Percentiles rank a stretch among this genome's conserved stretches.
phyloP scores from a whole-genome alignment of 371 early-diverging fungal species.

The Mortierella sp. region DNA sequence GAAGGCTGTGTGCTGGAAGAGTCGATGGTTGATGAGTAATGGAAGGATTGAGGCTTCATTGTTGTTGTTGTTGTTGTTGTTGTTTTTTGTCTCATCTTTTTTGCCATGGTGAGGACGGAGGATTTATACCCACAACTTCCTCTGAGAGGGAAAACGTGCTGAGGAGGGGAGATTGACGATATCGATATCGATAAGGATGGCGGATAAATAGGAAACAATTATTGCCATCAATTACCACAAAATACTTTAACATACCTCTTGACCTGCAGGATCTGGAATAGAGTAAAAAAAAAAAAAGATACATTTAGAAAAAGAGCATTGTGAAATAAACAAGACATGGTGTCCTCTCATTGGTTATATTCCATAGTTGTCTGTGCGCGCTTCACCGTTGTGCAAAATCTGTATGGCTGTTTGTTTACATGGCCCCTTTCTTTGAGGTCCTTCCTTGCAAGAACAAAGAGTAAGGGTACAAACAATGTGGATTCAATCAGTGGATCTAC shows the following conservation, averaged over 20 bases:
- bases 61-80: not conserved
- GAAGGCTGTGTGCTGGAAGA: not conserved
- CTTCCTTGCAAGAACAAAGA: too few species aligned
- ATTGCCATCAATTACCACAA: too few species aligned
- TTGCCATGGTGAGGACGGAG: not conserved
- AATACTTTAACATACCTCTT: slow-evolving; percentile 17
- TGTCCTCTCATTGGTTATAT: not conserved
- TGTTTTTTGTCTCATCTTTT: not conserved
- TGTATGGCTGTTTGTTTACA: not conserved
- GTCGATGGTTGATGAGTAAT: too few species aligned
- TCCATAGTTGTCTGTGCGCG: not conserved
- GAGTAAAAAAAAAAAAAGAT: slow-evolving; percentile 5
- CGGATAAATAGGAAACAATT: slow-evolving; percentile 1
- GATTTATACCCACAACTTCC: slow-evolving; percentile 17
- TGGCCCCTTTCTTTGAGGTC: not conserved
- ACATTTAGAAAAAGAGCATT: not conserved
- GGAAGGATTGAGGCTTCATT: not conserved
- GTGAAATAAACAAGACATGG: not conserved
- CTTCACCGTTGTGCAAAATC: not conserved
- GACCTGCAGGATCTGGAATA: slow-evolving; percentile 42
- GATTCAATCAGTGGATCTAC: not conserved
- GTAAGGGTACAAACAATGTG: not conserved
- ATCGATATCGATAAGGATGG: not conserved
- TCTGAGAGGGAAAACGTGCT: not conserved
- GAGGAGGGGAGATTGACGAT: slow-evolving; percentile 4